Evolutionary conservation across 192 early-diverging fungal genomes (phyloP), one percentile per base, ranked within the genome.

Genomic region (Linnemannia schmuckeri): DNA sequence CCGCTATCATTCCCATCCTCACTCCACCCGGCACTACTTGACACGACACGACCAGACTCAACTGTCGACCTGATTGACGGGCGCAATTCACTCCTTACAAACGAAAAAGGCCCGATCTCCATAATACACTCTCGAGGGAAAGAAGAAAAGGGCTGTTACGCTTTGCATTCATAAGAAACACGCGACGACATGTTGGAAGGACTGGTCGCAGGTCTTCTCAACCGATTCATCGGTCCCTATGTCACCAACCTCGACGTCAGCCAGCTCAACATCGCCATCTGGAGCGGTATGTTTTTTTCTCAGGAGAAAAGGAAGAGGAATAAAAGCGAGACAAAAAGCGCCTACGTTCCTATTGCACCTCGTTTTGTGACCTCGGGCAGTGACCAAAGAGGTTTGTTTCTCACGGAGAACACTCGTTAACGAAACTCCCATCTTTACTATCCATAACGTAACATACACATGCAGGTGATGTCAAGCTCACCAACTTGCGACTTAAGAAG

Each of bases 261-360:
- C 71, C 97, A 99, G 93, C 94, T 99, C 77, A 96, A 96, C 77
- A 94, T 99, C 74, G 97, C 95, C 42, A 96, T 99, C 70, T 99
- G 97, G 98, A 93, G 94, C 81, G 97, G 97, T 96, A 94, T n/a
- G 84, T 76, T n/a, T 6, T 44, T 55, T 6, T 46, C 35, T 49
- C 20, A 55, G 9, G 9, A 57, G 27, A 66, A 44, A 44, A 44
- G 42, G 42, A 44, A 44, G 9, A 44, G 20, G 49, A 22, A 52
- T 24, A 33, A 66, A 35, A 41, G 27, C 20, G 37, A 24, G 30
- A 10, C 47, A 33, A 42, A 15, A 41, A 35, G 17, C 47, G 46
- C 20, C 27, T n/a, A 15, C 6, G 1, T 79, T 72, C 24, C 30
- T 55, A 9, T 15, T 37, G 42, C 44, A 33, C 42, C 15, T 75